Evolutionary conservation across 768 basidiomycete species (phyloP), one percentile per base, ranked within the genome.

Genomic region (Trametes villosa): DNA sequence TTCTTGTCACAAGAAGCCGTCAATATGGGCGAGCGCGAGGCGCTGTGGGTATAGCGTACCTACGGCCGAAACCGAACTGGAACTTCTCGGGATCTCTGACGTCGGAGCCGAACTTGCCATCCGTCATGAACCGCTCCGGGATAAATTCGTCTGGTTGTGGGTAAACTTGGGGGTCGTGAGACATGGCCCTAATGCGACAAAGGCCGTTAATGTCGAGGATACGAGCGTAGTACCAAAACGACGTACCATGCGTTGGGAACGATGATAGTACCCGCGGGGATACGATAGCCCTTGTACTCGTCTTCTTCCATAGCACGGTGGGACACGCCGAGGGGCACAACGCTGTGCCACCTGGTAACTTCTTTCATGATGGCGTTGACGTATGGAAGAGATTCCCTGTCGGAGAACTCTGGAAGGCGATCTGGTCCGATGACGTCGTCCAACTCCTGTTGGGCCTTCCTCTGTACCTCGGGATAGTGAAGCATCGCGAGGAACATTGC

Each of bases 401-500:
- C 70, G 9, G 38, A 53, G 30, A 62, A 56, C 6, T 54, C 57
- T 1, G 72, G 72, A 9, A 74, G 66, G 7, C 69, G 60, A 42
- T 58, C 62, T 4, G 53, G 30, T n/a, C 68, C 69, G 11, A 72
- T 29, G 18, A 72, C 65, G 12, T 44, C n/a, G 53, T 74, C 72
- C 18, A 74, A 55, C 46, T 74, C 68, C 15, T 59, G 59, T 17
- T 71, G 72, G 0, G 71, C 71, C 13, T 62, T 68, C 27, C 41
- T 24, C 33, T 68, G 70, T 3, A 64, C 63, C 2, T 62, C 60
- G 4, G 70, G 71, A 44, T 68, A 63, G 13, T 64, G 59, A 4
- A 62, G 64, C 67, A 72, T 70, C 29, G 67, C 72, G 8, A 73
- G 55, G 42, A 73, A 60, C 46, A 74, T 70, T 9, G 68, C 63